phyloP scores from a whole-genome alignment of 1,284 basidiomycete species.

The Malassezia japonica region DNA sequence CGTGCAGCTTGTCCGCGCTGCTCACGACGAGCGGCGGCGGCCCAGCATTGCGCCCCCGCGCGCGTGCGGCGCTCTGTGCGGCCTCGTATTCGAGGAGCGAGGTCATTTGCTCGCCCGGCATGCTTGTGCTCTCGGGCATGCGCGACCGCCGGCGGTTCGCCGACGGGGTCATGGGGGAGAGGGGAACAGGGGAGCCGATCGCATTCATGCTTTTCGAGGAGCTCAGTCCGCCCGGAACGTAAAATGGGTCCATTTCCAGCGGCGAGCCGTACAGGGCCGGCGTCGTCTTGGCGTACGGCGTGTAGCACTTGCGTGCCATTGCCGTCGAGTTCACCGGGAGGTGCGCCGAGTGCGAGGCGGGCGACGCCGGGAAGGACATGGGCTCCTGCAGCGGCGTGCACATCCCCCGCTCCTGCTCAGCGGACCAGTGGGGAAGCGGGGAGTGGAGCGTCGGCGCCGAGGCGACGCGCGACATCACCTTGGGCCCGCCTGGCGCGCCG shows the following conservation, averaged over 20 bases:
- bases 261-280: background rate
- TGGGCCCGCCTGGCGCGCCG: slow-evolving; percentile 14
- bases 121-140: slow-evolving; percentile 12
- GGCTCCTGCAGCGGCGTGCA: slow-evolving; percentile 1
- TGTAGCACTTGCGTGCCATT: slow-evolving; percentile 16
- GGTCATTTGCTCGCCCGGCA: slow-evolving; percentile 17
- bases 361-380: slow-evolving; percentile 25
- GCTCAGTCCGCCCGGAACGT: slow-evolving; percentile 21
- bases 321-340: slow-evolving; percentile 10
- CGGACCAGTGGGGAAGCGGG: slow-evolving; percentile 3
- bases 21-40: slow-evolving; percentile 45
- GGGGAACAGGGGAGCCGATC: slow-evolving; percentile 21
- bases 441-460: slow-evolving; percentile 23
- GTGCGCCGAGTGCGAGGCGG: slow-evolving; percentile 12
- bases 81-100: slow-evolving; percentile 20
- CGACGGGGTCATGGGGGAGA: slow-evolving; percentile 18
- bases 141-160: background rate
- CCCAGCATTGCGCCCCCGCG: slow-evolving; percentile 7
- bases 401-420: slow-evolving; percentile 1
- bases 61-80: slow-evolving; percentile 21
- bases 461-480: slow-evolving; percentile 23
- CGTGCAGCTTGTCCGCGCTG: slow-evolving; percentile 44
- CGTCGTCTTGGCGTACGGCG: slow-evolving; percentile 11
- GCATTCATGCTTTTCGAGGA: slow-evolving; percentile 30
- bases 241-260: slow-evolving; percentile 5